These are phyloP conservation scores for Mucor velutinosus DNA, from an alignment of 371 early-diverging fungal species.

Conservation along the genomic window DNA sequence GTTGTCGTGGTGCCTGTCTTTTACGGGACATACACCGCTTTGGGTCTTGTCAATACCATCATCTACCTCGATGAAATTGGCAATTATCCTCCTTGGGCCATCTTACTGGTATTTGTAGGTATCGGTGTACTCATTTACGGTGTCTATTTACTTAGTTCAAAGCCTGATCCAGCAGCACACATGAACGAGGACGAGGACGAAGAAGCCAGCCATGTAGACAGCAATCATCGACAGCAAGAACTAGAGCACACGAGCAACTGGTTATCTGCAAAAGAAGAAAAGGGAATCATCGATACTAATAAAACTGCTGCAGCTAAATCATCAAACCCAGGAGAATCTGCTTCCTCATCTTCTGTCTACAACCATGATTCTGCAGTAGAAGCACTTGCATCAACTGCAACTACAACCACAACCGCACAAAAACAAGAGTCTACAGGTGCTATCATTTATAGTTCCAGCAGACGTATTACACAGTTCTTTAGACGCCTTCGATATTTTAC, in stretches of 20 bases:
- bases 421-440: background rate
- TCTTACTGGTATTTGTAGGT: slow-evolving; percentile 58
- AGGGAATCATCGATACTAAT: slow-evolving; percentile 5
- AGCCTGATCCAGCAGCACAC: slow-evolving; percentile 50
- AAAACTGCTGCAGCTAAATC: background rate
- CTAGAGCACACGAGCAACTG: slow-evolving; percentile 14
- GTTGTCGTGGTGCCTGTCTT: slow-evolving; percentile 76
- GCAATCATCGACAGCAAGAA: background rate
- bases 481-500: background rate
- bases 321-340: slow-evolving; percentile 5
- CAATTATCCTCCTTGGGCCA: slow-evolving; percentile 63
- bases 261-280: slow-evolving; percentile 39
- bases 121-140: slow-evolving; percentile 61
- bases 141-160: slow-evolving; percentile 59
- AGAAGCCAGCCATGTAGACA: background rate
- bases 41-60: slow-evolving; percentile 67
- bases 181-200: slow-evolving; percentile 24
- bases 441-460: background rate
- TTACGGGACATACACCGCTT: slow-evolving; percentile 68
- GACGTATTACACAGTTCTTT: background rate
- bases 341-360: background rate
- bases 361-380: background rate
- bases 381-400: background rate
- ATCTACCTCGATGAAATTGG: slow-evolving; percentile 64
- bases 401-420: background rate